Conservation (phyloP, 1,284 basidiomycete genomes). For the Sphaerobolus stellatus region DNA sequence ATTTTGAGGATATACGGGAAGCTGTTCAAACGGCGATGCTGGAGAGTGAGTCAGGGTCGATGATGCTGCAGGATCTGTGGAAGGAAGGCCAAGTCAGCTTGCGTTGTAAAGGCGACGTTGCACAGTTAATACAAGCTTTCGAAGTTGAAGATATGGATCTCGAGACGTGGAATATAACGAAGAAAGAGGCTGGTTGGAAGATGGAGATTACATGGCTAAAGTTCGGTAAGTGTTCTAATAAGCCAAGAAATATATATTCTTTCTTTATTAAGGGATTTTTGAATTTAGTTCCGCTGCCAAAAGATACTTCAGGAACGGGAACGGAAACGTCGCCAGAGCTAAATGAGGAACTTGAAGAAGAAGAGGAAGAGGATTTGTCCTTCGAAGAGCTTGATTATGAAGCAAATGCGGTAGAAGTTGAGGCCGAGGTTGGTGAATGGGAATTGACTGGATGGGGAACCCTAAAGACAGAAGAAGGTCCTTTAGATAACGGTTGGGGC, state of each 20-base stretch:
- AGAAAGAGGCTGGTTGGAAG: conserved; percentile 5
- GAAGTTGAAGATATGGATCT: conserved; percentile 34
- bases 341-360: not conserved
- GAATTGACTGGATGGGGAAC: too few relatives aligned
- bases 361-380: not conserved
- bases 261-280: not conserved
- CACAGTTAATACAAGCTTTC: conserved; percentile 51
- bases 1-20: conserved; percentile 50
- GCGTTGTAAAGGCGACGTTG: conserved; percentile 71
- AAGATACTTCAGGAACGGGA: not conserved
- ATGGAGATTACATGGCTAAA: conserved; percentile 5
- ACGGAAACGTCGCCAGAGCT: not conserved
- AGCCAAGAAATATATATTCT: not conserved
- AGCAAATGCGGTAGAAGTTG: not conserved
- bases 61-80: conserved; percentile 70
- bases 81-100: conserved; percentile 54
- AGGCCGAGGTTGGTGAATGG: too few relatives aligned
- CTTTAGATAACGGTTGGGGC: too few relatives aligned
- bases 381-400: not conserved
- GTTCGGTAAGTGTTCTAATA: not conserved
- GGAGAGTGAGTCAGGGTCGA: conserved; percentile 45
- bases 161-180: conserved; percentile 4
- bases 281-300: not conserved
- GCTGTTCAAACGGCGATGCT: conserved; percentile 55
- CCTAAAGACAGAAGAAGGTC: too few relatives aligned